Percentiles rank a stretch among this genome's conserved stretches.
These are phyloP conservation scores for Plasmodium billcollinsi DNA, from an alignment of 169 alveolate species.

Conservation along the genomic window DNA sequence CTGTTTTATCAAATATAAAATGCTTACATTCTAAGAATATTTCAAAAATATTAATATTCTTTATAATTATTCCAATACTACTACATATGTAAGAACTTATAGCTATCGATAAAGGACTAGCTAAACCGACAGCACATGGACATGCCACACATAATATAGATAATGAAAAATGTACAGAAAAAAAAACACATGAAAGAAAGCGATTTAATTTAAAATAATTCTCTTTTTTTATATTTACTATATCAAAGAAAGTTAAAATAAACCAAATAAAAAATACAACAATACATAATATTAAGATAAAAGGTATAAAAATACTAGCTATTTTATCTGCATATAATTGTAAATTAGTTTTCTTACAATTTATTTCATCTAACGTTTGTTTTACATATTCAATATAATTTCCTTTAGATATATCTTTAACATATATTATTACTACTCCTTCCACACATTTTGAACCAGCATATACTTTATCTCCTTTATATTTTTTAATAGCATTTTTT, in stretches of 20 bases:
- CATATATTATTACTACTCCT: slow-evolving; percentile 37
- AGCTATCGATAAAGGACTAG: slow-evolving; percentile 72
- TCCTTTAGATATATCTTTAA: slow-evolving; percentile 55
- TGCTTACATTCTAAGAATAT: slow-evolving; percentile 64
- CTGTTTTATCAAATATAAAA: slow-evolving; percentile 74
- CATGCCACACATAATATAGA: slow-evolving; percentile 75
- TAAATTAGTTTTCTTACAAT: slow-evolving; percentile 65
- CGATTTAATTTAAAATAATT: slow-evolving; percentile 46
- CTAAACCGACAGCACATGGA: slow-evolving; percentile 77
- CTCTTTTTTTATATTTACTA: slow-evolving; percentile 40
- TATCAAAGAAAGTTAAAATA: slow-evolving; percentile 44
- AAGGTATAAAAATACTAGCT: slow-evolving; percentile 67
- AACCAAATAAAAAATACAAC: slow-evolving; percentile 70
- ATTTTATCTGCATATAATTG: slow-evolving; percentile 75
- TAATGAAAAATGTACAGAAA: slow-evolving; percentile 70
- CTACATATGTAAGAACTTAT: slow-evolving; percentile 72
- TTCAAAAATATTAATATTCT: slow-evolving; percentile 67
- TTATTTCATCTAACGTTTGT: slow-evolving; percentile 57
- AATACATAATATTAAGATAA: slow-evolving; percentile 43
- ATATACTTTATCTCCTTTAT: slow-evolving; percentile 72
- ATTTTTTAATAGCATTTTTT: slow-evolving; percentile 48
- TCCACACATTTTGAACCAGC: slow-evolving; percentile 74
- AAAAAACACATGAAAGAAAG: slow-evolving; percentile 53
- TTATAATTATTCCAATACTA: slow-evolving; percentile 61
- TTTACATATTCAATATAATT: slow-evolving; percentile 66